Evolutionary conservation across 2,329 filamentous ascomycete genomes (phyloP).

Genomic region (Colletotrichum nymphaeae): DNA sequence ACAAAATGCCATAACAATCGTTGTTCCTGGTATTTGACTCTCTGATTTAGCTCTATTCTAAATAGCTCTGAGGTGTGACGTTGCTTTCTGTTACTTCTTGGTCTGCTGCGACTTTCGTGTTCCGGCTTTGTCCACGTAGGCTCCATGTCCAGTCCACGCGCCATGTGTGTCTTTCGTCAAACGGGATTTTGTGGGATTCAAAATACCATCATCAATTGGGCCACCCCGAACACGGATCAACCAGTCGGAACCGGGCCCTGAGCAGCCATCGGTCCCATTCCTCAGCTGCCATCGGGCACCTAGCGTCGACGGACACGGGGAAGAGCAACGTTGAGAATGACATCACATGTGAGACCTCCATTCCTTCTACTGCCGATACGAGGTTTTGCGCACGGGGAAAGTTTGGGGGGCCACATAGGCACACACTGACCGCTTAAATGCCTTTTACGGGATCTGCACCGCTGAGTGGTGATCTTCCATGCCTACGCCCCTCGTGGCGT

Average conservation of each 20-base stretch:
- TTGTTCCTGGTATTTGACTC: not conserved
- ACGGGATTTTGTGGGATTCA: not conserved
- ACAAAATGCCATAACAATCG: no score
- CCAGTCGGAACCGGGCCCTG: not conserved
- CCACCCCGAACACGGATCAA: not conserved
- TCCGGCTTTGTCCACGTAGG: not conserved
- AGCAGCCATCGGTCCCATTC: not conserved
- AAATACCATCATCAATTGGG: not conserved
- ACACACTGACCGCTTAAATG: not conserved
- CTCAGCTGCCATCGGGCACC: not conserved
- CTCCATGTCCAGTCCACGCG: no score
- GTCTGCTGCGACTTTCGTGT: not conserved
- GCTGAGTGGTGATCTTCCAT: constrained; percentile 5
- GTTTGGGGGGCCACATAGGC: not conserved
- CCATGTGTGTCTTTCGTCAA: not conserved
- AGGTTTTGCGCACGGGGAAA: not conserved
- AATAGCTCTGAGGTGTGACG: not conserved
- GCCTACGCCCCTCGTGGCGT: not conserved
- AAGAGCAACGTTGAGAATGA: not conserved
- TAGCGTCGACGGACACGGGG: not conserved
- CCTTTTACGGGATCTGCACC: not conserved
- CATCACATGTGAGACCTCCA: constrained; percentile 13
- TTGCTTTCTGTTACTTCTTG: not conserved
- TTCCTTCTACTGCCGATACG: constrained; percentile 1
- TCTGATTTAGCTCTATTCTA: not conserved